Conservation (phyloP, 1,139 yeast species). For the Saccharomycopsis hybrid region DNA sequence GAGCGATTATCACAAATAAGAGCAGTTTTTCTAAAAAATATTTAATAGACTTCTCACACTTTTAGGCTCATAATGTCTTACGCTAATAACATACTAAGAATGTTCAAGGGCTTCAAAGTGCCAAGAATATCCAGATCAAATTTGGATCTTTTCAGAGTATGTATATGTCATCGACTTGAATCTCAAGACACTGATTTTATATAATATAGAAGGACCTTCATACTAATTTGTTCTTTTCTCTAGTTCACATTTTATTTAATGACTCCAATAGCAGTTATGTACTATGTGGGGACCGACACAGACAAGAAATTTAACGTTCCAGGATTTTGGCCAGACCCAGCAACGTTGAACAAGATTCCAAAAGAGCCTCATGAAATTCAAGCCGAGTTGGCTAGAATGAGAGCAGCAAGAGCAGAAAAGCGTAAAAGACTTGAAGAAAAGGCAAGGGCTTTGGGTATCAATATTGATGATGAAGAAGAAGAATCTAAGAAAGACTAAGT, state of each 20-base stretch:
- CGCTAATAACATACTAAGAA: neutral
- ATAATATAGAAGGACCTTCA: neutral
- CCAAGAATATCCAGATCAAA: slow-evolving; percentile 19
- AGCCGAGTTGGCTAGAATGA: slow-evolving; percentile 84
- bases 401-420: slow-evolving; percentile 66
- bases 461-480: slow-evolving; percentile 29
- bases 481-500: neutral
- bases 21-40: too few species aligned
- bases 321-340: slow-evolving; percentile 98
- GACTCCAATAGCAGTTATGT: slow-evolving; percentile 85
- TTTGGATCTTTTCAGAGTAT: slow-evolving; percentile 22
- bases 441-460: slow-evolving; percentile 62
- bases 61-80: too few species aligned
- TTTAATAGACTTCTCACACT: too few species aligned
- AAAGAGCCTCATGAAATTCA: slow-evolving; percentile 89
- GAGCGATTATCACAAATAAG: too few species aligned
- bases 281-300: slow-evolving; percentile 84
- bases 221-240: neutral
- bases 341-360: slow-evolving; percentile 81
- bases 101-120: slow-evolving; percentile 5
- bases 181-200: slow-evolving; percentile 24
- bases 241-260: slow-evolving; percentile 80
- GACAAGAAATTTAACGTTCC: slow-evolving; percentile 85
- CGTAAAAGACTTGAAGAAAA: slow-evolving; percentile 67
- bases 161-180: slow-evolving; percentile 2